A percentile compares a stretch with the other conserved stretches of the same genome.
These are phyloP conservation scores for Mycothermus thermophilus DNA, from an alignment of 495 filamentous ascomycete genomes.

Conservation along the genomic window DNA sequence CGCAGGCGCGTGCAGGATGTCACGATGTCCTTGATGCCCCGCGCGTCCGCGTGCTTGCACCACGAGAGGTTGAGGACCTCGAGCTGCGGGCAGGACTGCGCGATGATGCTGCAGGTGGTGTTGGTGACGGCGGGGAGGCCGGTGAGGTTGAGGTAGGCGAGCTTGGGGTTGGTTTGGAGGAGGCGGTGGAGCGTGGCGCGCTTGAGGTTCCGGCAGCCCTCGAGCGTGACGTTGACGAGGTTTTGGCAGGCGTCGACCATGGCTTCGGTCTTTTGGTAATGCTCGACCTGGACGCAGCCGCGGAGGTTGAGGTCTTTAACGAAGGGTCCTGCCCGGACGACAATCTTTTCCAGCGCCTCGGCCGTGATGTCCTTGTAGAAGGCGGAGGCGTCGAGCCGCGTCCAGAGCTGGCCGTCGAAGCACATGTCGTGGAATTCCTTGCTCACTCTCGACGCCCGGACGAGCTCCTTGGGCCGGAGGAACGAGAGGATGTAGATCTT, in stretches of 20 bases:
- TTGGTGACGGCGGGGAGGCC: conserved; percentile 71
- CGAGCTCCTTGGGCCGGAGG: conserved; percentile 66
- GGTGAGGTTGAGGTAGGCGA: conserved; percentile 73
- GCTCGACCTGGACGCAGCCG: conserved; percentile 51
- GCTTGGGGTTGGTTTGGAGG: conserved; percentile 57
- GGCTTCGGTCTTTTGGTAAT: conserved; percentile 61
- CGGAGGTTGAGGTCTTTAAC: conserved; percentile 71
- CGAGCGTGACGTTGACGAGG: conserved; percentile 70
- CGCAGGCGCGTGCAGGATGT: conserved; percentile 55
- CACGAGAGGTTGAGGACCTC: conserved; percentile 80
- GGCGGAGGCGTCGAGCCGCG: conserved; percentile 63
- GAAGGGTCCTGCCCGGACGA: conserved; percentile 74
- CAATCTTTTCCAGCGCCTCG: conserved; percentile 69
- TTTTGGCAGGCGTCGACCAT: conserved; percentile 74
- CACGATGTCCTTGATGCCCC: conserved; percentile 62
- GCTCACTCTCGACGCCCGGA: conserved; percentile 68
- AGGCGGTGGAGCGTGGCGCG: conserved; percentile 65
- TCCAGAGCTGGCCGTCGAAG: conserved; percentile 93
- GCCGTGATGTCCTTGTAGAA: conserved; percentile 82
- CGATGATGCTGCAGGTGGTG: conserved; percentile 73
- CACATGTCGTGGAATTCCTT: conserved; percentile 73
- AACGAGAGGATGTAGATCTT: conserved; percentile 63
- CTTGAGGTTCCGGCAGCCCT: conserved; percentile 75
- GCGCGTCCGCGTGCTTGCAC: conserved; percentile 75
- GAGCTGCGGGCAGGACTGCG: conserved; percentile 65